Evolutionary conservation across 2,329 filamentous ascomycete genomes (phyloP).

Genomic region (Cladobotryum protrusum): DNA sequence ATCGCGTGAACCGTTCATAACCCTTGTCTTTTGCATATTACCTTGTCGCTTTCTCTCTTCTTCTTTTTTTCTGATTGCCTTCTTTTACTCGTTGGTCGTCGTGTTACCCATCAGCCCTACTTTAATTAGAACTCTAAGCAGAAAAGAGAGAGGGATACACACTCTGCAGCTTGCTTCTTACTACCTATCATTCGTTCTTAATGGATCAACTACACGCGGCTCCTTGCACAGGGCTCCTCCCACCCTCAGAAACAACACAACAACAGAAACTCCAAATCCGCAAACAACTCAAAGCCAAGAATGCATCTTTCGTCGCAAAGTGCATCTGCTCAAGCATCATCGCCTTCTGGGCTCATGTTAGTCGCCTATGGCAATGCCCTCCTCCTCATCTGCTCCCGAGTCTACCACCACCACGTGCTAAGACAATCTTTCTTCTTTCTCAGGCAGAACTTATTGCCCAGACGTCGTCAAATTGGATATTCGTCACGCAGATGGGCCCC

Average conservation of each 20-base stretch:
- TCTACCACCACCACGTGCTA: not conserved
- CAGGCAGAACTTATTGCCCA: conserved; percentile 11
- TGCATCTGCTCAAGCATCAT: conserved; percentile 9
- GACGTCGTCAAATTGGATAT: conserved; percentile 8
- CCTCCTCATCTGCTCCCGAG: not conserved
- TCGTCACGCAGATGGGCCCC: conserved; percentile 9
- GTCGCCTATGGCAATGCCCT: conserved; percentile 1
- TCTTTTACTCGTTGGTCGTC: too few relatives aligned
- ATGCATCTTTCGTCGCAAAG: conserved; percentile 1
- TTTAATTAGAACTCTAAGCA: too few relatives aligned
- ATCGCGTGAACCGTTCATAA: too few relatives aligned
- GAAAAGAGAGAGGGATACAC: too few relatives aligned
- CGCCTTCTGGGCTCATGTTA: conserved; percentile 10
- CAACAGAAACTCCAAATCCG: not conserved
- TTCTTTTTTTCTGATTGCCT: too few relatives aligned
- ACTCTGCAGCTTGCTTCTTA: too few relatives aligned
- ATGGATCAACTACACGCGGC: not conserved
- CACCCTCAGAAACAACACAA: not conserved
- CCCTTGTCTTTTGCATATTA: too few relatives aligned
- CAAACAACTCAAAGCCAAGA: conserved; percentile 5
- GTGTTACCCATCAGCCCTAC: too few relatives aligned
- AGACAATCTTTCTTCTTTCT: not conserved
- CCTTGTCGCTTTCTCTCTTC: too few relatives aligned
- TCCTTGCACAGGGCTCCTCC: not conserved
- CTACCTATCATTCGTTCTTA: too few relatives aligned